A percentile compares a stretch with the other conserved stretches of the same genome.
phyloP scores from a whole-genome alignment of 2,329 filamentous ascomycete genomes.

The Colletotrichum viniferum region DNA sequence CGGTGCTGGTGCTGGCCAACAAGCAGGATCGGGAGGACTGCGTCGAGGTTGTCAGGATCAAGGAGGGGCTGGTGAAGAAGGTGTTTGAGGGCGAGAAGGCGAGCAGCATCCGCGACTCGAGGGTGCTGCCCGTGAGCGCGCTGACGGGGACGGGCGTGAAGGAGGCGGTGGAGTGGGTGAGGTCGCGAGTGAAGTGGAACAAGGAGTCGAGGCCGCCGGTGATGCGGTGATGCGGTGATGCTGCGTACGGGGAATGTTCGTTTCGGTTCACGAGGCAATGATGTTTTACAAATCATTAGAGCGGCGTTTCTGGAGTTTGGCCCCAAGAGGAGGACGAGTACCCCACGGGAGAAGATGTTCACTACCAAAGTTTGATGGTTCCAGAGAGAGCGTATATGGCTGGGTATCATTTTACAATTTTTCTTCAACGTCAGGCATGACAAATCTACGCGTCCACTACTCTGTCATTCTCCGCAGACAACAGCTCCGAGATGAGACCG shows the following conservation, averaged over 20 bases:
- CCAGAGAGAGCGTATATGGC: conserved; percentile 6
- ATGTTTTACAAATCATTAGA: conserved; percentile 8
- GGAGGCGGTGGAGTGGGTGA: conserved; percentile 97
- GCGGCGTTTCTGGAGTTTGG: conserved; percentile 16
- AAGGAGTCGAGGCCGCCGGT: conserved; percentile 90
- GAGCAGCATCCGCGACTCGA: conserved; percentile 82
- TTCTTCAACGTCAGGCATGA: neutral
- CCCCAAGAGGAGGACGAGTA: neutral
- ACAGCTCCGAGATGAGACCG: conserved; percentile 75
- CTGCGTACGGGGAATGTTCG: neutral
- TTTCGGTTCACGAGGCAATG: conserved; percentile 9
- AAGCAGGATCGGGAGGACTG: conserved; percentile 98
- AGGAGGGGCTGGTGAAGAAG: conserved; percentile 93
- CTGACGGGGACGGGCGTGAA: conserved; percentile 84
- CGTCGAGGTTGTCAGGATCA: conserved; percentile 95
- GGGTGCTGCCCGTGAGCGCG: conserved; percentile 91
- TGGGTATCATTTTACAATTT: conserved; percentile 22
- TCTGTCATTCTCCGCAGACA: conserved; percentile 84
- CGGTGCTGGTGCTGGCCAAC: conserved; percentile 90
- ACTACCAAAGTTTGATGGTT: neutral
- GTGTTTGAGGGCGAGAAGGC: conserved; percentile 96
- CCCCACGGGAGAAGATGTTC: neutral
- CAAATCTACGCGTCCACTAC: conserved; percentile 41
- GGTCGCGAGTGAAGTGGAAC: conserved; percentile 93
- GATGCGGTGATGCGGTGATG: conserved; percentile 88